Evolutionary conservation across 148 eudicot species (phyloP).

Genomic region (Tetragonia tetragonoides): DNA sequence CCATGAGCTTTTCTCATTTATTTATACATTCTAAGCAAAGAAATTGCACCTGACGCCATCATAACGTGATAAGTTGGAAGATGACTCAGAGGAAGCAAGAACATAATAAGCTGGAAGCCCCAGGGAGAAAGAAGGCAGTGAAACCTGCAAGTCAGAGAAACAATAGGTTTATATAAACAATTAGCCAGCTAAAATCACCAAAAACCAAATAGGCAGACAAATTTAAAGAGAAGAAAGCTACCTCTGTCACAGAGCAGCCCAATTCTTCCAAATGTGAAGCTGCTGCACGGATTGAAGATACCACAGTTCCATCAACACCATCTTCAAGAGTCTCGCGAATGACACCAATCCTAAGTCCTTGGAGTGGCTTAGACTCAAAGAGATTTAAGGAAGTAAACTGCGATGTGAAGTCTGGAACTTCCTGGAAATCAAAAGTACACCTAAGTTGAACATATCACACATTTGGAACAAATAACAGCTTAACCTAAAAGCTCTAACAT

Average conservation of each 20-base stretch:
- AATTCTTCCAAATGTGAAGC: slow-evolving; percentile 83
- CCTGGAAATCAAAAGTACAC: slow-evolving; percentile 44
- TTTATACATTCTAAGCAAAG: neutral
- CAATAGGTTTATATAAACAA: neutral
- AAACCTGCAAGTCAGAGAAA: slow-evolving; percentile 52
- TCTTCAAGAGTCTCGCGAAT: slow-evolving; percentile 85
- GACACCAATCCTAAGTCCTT: slow-evolving; percentile 86
- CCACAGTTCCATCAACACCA: slow-evolving; percentile 76
- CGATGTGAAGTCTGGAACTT: slow-evolving; percentile 71
- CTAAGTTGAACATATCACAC: slow-evolving; percentile 15
- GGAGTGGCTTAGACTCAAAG: slow-evolving; percentile 71
- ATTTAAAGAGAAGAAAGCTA: slow-evolving; percentile 23
- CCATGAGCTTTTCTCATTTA: neutral
- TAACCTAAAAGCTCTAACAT: neutral
- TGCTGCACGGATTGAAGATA: slow-evolving; percentile 67
- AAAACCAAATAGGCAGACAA: slow-evolving; percentile 6
- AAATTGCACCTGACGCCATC: slow-evolving; percentile 79
- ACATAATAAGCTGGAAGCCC: slow-evolving; percentile 97
- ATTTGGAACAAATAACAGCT: neutral
- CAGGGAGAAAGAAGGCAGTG: slow-evolving; percentile 89
- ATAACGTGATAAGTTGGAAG: slow-evolving; percentile 93
- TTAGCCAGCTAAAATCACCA: neutral
- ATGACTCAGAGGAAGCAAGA: slow-evolving; percentile 94
- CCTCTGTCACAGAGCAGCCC: slow-evolving; percentile 89
- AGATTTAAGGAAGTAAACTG: slow-evolving; percentile 51